Base-by-base conservation (phyloP, 257 asterid genomes). In the Phtheirospermum japonicum region DNA sequence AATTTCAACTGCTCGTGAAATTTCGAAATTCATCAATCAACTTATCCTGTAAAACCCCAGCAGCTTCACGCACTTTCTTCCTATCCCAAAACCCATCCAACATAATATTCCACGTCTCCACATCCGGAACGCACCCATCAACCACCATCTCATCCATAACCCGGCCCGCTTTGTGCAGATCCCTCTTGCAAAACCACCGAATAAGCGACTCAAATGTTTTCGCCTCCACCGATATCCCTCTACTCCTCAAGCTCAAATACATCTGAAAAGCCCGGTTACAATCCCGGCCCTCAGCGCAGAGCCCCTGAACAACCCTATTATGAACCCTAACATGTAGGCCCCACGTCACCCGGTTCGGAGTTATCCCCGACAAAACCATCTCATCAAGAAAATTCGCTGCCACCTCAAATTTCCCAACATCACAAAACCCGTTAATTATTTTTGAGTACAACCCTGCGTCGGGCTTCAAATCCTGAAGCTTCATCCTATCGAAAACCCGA, bases 341-440 rank as follows among this genome's bases (percentile, higher is more conserved):
- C 96, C 95, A 82, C 4, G 99, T 93, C 43, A 89, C 77, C 1
- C 88, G 83, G 48, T 83, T 87, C 16, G 99, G 96, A 54, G 83
- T 72, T 65, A 89, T 81, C 49, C 96, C 87, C 0, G 87, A 81
- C 48, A 87, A 87, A 71, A 83, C 79, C 92, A 93, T 83, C 67
- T 93, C 99, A 73, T 87, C 97, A 14, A 93, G 94, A 59, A 85
- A 85, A 71, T 82, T 85, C 28, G 96, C 90, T 9, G 97, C 99
- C 77, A 82, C 88, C 32, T 70, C 77, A 63, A 83, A 89, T 75
- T 85, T 83, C 46, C 64, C 51, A 13, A 64, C 55, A 50, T 80
- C 94, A 70, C 95, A 87, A 68, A 80, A 83, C 32, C 82, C 84
- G 60, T 72, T 74, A 26, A 87, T 77, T 26, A 93, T 62, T 72